Conservation (phyloP, 2,329 filamentous ascomycete species). For the Diaporthe citri region DNA sequence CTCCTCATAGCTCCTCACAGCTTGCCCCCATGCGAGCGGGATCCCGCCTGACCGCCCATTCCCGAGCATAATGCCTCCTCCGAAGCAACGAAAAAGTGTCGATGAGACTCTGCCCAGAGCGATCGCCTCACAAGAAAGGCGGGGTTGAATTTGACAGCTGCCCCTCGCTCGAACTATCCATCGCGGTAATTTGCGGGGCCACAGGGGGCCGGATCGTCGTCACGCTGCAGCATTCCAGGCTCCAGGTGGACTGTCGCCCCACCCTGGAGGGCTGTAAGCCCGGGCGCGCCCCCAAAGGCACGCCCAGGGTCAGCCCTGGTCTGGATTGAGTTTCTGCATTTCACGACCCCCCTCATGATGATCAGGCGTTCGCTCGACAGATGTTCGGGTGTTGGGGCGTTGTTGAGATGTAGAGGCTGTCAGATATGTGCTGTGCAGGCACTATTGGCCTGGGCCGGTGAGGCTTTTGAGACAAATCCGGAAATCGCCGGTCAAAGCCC, state of each 20-base stretch:
- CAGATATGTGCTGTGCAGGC: not conserved
- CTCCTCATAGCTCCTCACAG: constrained; percentile 10
- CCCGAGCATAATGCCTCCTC: constrained; percentile 9
- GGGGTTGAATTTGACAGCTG: constrained; percentile 30
- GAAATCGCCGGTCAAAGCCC: not conserved
- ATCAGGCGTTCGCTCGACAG: constrained; percentile 27
- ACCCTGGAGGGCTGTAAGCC: constrained; percentile 28
- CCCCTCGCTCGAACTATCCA: constrained; percentile 26
- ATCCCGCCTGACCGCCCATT: constrained; percentile 3
- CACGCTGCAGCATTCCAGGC: constrained; percentile 31
- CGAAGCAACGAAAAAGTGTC: not conserved
- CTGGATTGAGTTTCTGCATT: constrained; percentile 33
- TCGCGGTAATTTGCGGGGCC: constrained; percentile 34
- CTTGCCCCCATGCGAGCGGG: not conserved
- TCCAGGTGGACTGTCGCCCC: constrained; percentile 32
- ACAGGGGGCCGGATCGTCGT: constrained; percentile 33
- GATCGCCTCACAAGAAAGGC: constrained; percentile 32
- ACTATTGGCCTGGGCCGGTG: constrained; percentile 10
- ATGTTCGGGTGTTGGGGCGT: not conserved
- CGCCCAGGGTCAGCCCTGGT: constrained; percentile 29
- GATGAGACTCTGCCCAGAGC: constrained; percentile 32
- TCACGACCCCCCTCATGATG: constrained; percentile 25
- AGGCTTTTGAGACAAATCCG: constrained; percentile 13
- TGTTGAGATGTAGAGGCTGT: constrained; percentile 3
- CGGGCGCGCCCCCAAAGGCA: not conserved